Conservation (phyloP, 768 basidiomycete genomes). For the Russula emetica region DNA sequence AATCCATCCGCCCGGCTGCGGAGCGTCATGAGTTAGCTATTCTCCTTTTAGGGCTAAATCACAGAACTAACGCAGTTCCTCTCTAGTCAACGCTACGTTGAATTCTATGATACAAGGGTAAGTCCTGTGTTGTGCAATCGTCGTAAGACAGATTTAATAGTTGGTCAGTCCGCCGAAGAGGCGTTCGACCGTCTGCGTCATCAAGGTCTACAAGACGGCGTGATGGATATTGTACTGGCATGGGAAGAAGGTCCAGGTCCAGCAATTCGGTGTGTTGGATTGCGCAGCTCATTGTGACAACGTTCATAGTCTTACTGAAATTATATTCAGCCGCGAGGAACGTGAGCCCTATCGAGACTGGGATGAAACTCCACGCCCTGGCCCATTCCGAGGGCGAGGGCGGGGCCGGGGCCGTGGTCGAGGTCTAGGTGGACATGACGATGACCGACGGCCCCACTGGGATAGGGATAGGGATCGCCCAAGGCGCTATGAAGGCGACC, state of each 20-base stretch:
- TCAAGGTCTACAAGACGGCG: conserved; percentile 75
- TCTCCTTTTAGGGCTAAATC: neutral
- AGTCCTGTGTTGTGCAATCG: conserved; percentile 29
- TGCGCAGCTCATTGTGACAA: conserved; percentile 9
- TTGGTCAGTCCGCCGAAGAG: conserved; percentile 62
- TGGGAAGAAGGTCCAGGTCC: conserved; percentile 63
- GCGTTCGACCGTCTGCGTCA: conserved; percentile 78
- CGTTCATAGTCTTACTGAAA: neutral
- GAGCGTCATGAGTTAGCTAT: conserved; percentile 49
- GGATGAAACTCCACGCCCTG: conserved; percentile 31
- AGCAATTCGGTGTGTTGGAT: conserved; percentile 33
- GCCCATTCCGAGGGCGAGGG: conserved; percentile 31
- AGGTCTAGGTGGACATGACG: conserved; percentile 24
- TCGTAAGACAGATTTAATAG: conserved; percentile 13
- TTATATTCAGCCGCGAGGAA: conserved; percentile 35
- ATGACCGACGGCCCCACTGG: conserved; percentile 25
- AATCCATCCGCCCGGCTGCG: conserved; percentile 61
- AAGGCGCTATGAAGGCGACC: conserved; percentile 36
- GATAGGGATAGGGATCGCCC: conserved; percentile 25
- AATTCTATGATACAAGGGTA: conserved; percentile 87
- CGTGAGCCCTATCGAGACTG: conserved; percentile 32
- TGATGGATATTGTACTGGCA: conserved; percentile 81
- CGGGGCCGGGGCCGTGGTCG: conserved; percentile 33
- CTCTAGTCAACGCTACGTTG: conserved; percentile 83
- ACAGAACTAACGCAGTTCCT: conserved; percentile 11